Base-by-base conservation (phyloP, 163 green algal genomes). In the Volvox carteri region DNA sequence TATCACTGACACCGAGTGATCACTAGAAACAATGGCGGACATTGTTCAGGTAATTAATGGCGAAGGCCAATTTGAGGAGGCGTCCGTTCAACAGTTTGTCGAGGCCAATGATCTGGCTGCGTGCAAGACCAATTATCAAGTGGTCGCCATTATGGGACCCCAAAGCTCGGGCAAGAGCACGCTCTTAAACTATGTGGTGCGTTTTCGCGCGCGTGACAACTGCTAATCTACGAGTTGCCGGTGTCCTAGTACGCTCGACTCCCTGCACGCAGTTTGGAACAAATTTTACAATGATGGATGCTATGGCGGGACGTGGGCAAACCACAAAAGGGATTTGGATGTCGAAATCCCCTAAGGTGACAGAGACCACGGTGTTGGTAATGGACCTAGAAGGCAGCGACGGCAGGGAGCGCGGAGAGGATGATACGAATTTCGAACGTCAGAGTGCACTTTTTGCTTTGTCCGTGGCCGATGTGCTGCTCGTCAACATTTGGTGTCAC, bases 401-500 rank as follows among this genome's bases (percentile, higher is more conserved):
- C 84, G 98, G 98, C 12, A 92, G 98, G 28, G 98, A 99, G 91
- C 91, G 98, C 6, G 98, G 98, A 46, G 98, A 99, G 91, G 98
- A 99, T 83, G 98, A 99, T 92, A 99, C 97, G 28, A 96, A 96
- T 46, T 99, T 99, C 93, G 98, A 99, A 92, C 96, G 98, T 48
- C 97, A 99, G 92, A 97, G 86, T 70, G 96, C 98, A 4, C 94
- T 99, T n/a, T 99, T 99, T 92, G 98, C 98, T 7, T 92, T 99
- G 72, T 96, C 98, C 5, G 93, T 97, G 23, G 94, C 98, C 4
- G 98, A 99, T 90, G 92, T 99, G 1, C 91, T 99, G 74, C 89
- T 99, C 62, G 94, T 99, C 72, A 99, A 99, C 94, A 97, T 99
- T 85, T 99, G 97, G 97, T 98, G 96, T 88, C 97, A 99, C 91